Conservation (phyloP, 495 filamentous ascomycete species). For the Hypoxylon perforatum region DNA sequence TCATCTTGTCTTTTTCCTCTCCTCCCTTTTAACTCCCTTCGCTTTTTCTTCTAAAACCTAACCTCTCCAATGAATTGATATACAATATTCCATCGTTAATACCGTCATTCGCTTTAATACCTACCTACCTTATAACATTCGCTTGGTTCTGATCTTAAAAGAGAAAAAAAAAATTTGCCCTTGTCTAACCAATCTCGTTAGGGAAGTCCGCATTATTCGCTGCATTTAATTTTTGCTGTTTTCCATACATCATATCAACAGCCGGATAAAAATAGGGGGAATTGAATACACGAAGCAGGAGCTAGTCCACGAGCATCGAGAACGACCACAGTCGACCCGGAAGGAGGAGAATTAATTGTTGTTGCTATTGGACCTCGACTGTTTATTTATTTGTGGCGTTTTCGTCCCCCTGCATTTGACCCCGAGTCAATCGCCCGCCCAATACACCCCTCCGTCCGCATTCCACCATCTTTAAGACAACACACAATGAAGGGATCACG, state of each 20-base stretch:
- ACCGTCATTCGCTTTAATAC: constrained; percentile 42
- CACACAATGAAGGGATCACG: constrained; percentile 38
- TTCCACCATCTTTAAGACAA: constrained; percentile 20
- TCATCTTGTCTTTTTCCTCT: constrained; percentile 23
- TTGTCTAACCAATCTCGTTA: constrained; percentile 3
- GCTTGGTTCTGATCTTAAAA: constrained; percentile 29
- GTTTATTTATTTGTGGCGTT: constrained; percentile 42
- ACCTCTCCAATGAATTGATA: constrained; percentile 34
- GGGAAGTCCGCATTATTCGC: constrained; percentile 24
- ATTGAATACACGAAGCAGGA: constrained; percentile 21
- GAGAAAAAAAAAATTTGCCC: not conserved
- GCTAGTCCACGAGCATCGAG: constrained; percentile 7
- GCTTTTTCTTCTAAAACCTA: constrained; percentile 12
- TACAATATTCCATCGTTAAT: constrained; percentile 25
- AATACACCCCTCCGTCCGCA: constrained; percentile 13
- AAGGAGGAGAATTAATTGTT: constrained; percentile 5
- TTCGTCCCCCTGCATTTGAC: constrained; percentile 7
- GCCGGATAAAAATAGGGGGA: constrained; percentile 19
- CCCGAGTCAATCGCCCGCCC: constrained; percentile 15
- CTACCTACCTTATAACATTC: constrained; percentile 30
- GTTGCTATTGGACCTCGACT: constrained; percentile 16
- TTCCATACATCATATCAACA: constrained; percentile 32
- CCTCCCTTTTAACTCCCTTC: constrained; percentile 18
- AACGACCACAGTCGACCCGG: constrained; percentile 5
- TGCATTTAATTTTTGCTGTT: constrained; percentile 27